Conservation (phyloP, 768 basidiomycete genomes). For the Collybia mongolica region DNA sequence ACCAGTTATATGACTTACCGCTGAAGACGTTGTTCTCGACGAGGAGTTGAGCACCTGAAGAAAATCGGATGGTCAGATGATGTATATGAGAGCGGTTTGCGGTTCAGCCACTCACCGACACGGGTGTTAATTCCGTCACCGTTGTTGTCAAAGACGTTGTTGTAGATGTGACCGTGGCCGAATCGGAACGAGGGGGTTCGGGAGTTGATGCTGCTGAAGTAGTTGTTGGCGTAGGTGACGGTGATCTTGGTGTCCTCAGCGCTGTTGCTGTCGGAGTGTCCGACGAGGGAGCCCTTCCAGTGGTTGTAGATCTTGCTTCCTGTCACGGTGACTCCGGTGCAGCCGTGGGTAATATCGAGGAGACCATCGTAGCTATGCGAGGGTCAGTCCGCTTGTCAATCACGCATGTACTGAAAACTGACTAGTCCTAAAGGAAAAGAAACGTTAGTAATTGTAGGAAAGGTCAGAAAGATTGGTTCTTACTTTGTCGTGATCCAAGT, state of each 20-base stretch:
- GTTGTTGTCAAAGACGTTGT: slow-evolving; percentile 42
- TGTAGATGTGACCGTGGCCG: slow-evolving; percentile 45
- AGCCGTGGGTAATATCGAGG: slow-evolving; percentile 43
- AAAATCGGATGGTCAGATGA: background rate
- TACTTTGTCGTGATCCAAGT: slow-evolving; percentile 44
- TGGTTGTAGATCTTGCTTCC: slow-evolving; percentile 41
- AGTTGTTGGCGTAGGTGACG: slow-evolving; percentile 43
- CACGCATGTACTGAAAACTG: slow-evolving; percentile 4
- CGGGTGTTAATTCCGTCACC: slow-evolving; percentile 44
- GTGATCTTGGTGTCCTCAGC: slow-evolving; percentile 37
- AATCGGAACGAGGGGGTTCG: slow-evolving; percentile 47
- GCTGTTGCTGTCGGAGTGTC: slow-evolving; percentile 42
- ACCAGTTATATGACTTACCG: slow-evolving; percentile 15
- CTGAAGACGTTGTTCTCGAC: slow-evolving; percentile 48
- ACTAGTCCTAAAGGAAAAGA: slow-evolving; percentile 24
- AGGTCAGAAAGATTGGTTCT: background rate
- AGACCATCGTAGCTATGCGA: slow-evolving; percentile 41
- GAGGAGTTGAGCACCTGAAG: slow-evolving; percentile 40
- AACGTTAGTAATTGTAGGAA: background rate
- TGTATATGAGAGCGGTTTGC: background rate
- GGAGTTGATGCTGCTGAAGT: slow-evolving; percentile 40
- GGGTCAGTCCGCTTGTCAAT: background rate
- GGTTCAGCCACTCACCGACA: slow-evolving; percentile 23
- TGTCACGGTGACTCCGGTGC: slow-evolving; percentile 39
- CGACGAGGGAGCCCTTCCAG: slow-evolving; percentile 45